These are phyloP conservation scores for Podaxis mareebaensis DNA, from an alignment of 768 basidiomycete genomes.

Conservation along the genomic window DNA sequence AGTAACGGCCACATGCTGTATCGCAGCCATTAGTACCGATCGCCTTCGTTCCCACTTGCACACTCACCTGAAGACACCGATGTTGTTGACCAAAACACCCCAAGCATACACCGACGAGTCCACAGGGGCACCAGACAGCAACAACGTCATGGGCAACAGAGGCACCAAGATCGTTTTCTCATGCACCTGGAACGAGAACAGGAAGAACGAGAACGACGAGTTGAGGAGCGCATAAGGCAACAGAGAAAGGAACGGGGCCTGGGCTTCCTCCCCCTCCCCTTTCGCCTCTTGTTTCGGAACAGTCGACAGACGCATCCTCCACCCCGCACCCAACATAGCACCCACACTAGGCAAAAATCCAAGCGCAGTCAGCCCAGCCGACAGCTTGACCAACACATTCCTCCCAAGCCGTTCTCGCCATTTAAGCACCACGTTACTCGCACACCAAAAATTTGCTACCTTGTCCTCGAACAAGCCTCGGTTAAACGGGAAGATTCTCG, in stretches of 20 bases:
- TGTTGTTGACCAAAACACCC: conserved; percentile 76
- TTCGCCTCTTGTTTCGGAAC: conserved; percentile 12
- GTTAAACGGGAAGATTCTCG: conserved; percentile 88
- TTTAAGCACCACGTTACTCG: conserved; percentile 85
- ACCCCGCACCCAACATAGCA: conserved; percentile 39
- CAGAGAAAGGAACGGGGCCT: conserved; percentile 58
- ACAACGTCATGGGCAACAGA: conserved; percentile 78
- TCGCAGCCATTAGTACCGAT: conserved; percentile 10
- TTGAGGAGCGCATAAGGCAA: conserved; percentile 81
- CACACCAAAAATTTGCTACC: conserved; percentile 98
- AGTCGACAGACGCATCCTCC: conserved; percentile 25
- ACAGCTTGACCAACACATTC: conserved; percentile 59
- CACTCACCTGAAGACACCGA: conserved; percentile 83
- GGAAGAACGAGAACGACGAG: conserved; percentile 88
- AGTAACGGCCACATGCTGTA: conserved; percentile 93
- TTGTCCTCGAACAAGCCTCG: conserved; percentile 95
- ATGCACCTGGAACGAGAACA: conserved; percentile 96
- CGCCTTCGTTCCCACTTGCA: neutral
- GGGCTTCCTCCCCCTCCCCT: conserved; percentile 22
- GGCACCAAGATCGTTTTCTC: conserved; percentile 92
- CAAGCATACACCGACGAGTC: conserved; percentile 66
- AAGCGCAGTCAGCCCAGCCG: conserved; percentile 62
- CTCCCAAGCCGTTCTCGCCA: conserved; percentile 61
- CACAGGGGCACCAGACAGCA: conserved; percentile 58
- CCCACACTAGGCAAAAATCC: conserved; percentile 69